Evolutionary conservation across 257 asterid species (phyloP).

Genomic region (Leptodermis oblonga): DNA sequence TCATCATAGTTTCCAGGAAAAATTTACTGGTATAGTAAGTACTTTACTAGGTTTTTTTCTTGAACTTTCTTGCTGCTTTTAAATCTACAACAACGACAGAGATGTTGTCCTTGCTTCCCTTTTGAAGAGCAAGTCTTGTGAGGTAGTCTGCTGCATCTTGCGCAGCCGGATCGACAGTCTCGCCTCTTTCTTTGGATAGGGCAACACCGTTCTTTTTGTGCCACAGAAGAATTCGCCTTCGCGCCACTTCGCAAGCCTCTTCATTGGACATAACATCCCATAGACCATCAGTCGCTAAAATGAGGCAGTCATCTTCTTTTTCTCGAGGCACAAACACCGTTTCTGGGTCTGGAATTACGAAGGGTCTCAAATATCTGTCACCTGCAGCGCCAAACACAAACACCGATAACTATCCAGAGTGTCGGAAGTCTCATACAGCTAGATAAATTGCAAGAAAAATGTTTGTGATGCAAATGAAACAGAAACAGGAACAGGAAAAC

Average conservation of each 20-base stretch:
- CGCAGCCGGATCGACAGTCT: conserved; percentile 48
- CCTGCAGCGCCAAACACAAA: conserved; percentile 36
- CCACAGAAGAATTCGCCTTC: conserved; percentile 56
- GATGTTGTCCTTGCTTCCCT: conserved; percentile 65
- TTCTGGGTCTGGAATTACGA: conserved; percentile 64
- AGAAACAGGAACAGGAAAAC: too few species aligned
- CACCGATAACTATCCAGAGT: neutral
- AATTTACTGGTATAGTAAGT: neutral
- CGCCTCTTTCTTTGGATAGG: conserved; percentile 35
- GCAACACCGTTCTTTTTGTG: conserved; percentile 50
- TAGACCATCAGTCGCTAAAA: conserved; percentile 66
- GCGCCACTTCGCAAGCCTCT: conserved; percentile 68
- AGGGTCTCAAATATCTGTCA: conserved; percentile 68
- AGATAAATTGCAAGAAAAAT: neutral
- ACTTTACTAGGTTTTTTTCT: conserved; percentile 36
- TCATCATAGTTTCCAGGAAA: neutral
- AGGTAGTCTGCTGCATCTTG: conserved; percentile 71
- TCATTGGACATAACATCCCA: conserved; percentile 75
- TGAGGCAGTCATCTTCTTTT: conserved; percentile 66
- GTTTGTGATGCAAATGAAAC: neutral
- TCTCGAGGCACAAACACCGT: conserved; percentile 44
- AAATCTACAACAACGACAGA: conserved; percentile 69
- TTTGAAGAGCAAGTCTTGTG: conserved; percentile 48
- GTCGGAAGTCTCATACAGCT: neutral
- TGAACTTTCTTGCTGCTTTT: conserved; percentile 62